Conservation (phyloP, 75 land plant genomes). For the Pseudotsuga menziesii region DNA sequence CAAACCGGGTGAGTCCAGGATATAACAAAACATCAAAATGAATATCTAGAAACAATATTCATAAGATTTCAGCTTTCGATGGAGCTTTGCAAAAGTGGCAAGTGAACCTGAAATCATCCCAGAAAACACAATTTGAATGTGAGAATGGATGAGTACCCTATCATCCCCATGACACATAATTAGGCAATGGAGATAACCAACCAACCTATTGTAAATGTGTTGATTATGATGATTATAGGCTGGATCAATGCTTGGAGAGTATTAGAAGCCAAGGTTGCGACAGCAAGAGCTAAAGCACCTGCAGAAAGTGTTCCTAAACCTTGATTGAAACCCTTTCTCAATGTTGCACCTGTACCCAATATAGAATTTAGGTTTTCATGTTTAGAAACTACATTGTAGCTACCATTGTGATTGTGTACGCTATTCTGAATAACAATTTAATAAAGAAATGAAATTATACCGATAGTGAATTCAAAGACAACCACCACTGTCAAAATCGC, state of each 20-base stretch:
- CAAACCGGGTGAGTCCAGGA: constrained; percentile 13
- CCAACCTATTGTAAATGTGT: constrained; percentile 46
- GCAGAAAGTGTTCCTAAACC: constrained; percentile 63
- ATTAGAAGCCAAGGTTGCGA: constrained; percentile 37
- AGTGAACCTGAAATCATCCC: no score
- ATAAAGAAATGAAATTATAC: no score
- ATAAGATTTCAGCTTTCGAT: neutral
- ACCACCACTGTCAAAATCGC: constrained; percentile 11
- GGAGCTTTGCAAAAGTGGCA: constrained; percentile 5
- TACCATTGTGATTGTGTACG: no score
- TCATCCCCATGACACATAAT: constrained; percentile 7
- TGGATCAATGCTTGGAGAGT: constrained; percentile 20
- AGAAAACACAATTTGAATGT: neutral
- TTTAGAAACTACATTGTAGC: neutral
- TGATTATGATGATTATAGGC: constrained; percentile 34
- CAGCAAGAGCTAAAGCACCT: constrained; percentile 49
- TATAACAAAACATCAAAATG: constrained; percentile 18
- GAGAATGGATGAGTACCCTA: constrained; percentile 5
- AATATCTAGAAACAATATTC: constrained; percentile 12
- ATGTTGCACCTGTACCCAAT: constrained; percentile 55
- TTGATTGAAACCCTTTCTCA: constrained; percentile 66
- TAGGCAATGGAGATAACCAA: neutral
- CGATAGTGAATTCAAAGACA: constrained; percentile 12
- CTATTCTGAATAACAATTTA: neutral
- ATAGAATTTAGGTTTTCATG: neutral